Conservation (phyloP, 768 basidiomycete species). For the Russula brevipes region DNA sequence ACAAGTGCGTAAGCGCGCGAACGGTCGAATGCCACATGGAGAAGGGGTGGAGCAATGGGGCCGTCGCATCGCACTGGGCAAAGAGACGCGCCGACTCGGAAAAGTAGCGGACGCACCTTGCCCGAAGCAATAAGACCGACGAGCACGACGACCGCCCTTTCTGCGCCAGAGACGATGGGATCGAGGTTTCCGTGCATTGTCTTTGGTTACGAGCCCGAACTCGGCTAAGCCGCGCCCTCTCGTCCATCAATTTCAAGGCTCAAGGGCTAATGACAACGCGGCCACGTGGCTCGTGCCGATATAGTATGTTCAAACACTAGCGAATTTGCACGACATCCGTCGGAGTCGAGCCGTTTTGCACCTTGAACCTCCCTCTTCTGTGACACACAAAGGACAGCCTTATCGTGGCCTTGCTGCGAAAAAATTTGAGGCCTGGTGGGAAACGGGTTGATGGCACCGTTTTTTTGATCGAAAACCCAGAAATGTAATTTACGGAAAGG, state of each 20-base stretch:
- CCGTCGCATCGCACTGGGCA: background rate
- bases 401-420: conserved; percentile 17
- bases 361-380: conserved; percentile 15
- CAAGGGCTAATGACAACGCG: conserved; percentile 2
- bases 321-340: conserved; percentile 1
- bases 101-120: conserved; percentile 7
- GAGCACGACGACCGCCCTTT: conserved; percentile 21
- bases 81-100: background rate
- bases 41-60: background rate
- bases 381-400: conserved; percentile 22
- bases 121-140: conserved; percentile 2
- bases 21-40: background rate
- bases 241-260: background rate
- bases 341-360: conserved; percentile 19
- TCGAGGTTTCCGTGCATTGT: conserved; percentile 13
- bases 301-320: conserved; percentile 19
- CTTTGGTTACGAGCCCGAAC: conserved; percentile 20
- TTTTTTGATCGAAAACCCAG: conserved; percentile 12
- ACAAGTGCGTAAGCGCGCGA: conserved; percentile 20
- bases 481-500: conserved; percentile 17
- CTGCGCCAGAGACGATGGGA: conserved; percentile 7
- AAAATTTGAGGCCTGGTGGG: conserved; percentile 12
- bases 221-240: conserved; percentile 8
- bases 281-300: conserved; percentile 23
- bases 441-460: conserved; percentile 20